These are phyloP conservation scores for Cardamine occulta DNA, from an alignment of 345 rosid genomes.

Conservation along the genomic window DNA sequence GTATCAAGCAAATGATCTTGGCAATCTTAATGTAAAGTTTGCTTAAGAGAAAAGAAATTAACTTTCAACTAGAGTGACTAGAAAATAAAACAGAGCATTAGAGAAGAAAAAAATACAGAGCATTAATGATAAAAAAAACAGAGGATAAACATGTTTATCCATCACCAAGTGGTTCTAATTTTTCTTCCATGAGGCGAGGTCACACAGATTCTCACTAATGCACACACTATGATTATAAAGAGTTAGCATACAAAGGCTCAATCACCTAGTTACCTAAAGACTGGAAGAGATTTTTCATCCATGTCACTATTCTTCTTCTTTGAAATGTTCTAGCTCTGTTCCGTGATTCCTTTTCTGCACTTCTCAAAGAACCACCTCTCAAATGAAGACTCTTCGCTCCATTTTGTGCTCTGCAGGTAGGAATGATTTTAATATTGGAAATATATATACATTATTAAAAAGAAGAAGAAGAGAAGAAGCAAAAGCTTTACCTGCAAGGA, in stretches of 20 bases:
- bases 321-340: not conserved
- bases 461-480: not conserved
- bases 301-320: not conserved
- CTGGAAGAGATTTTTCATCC: not conserved
- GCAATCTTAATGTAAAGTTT: not conserved
- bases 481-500: conserved; percentile 2
- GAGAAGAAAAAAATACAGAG: not conserved
- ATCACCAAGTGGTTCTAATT: not conserved
- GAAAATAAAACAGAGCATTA: not conserved
- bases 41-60: not conserved
- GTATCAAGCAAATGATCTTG: too few relatives aligned
- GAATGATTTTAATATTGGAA: not conserved
- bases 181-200: not conserved
- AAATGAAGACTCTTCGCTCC: not conserved
- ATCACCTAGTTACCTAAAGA: not conserved
- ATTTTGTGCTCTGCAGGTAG: not conserved
- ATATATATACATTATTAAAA: not conserved
- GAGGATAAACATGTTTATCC: not conserved
- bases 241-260: not conserved
- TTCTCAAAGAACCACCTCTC: not conserved
- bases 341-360: not conserved
- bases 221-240: not conserved
- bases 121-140: not conserved
- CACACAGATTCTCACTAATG: not conserved
- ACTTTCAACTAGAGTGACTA: not conserved